Evolutionary conservation across 2,329 filamentous ascomycete genomes (phyloP).

Genomic region (Fusarium austroafricanum): DNA sequence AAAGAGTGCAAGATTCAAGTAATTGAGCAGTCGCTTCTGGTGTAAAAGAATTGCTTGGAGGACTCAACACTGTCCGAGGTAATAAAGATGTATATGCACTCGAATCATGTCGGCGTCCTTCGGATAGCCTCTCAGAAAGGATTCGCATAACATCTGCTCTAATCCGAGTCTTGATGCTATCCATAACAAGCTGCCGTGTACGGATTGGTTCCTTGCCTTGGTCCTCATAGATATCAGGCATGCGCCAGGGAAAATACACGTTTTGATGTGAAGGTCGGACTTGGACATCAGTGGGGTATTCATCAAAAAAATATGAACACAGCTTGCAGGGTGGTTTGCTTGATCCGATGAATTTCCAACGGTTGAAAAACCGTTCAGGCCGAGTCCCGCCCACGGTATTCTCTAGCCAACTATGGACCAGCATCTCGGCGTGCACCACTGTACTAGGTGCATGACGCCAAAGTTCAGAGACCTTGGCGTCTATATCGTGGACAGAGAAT

Average conservation of each 20-base stretch:
- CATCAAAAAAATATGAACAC: constrained; percentile 5
- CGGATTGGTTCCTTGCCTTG: background rate
- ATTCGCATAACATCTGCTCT: background rate
- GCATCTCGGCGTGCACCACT: background rate
- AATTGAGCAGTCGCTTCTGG: background rate
- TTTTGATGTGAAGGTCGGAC: constrained; percentile 3
- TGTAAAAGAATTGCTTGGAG: background rate
- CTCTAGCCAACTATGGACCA: constrained; percentile 1
- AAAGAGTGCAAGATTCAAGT: background rate
- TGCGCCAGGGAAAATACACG: background rate
- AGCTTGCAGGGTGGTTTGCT: constrained; percentile 7
- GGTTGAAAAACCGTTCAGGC: constrained; percentile 3
- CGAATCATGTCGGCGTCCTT: background rate
- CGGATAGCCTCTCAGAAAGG: background rate
- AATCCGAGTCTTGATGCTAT: background rate
- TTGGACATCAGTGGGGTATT: background rate
- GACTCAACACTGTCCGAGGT: background rate
- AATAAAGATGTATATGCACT: background rate
- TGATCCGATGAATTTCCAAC: constrained; percentile 10
- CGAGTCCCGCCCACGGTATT: background rate
- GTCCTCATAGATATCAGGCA: background rate
- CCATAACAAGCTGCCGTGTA: background rate
- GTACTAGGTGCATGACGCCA: background rate
- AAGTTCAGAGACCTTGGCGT: background rate
- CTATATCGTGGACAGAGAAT: background rate